phyloP scores from a whole-genome alignment of 2,329 filamentous ascomycete genomes.

The Fusarium siculi region DNA sequence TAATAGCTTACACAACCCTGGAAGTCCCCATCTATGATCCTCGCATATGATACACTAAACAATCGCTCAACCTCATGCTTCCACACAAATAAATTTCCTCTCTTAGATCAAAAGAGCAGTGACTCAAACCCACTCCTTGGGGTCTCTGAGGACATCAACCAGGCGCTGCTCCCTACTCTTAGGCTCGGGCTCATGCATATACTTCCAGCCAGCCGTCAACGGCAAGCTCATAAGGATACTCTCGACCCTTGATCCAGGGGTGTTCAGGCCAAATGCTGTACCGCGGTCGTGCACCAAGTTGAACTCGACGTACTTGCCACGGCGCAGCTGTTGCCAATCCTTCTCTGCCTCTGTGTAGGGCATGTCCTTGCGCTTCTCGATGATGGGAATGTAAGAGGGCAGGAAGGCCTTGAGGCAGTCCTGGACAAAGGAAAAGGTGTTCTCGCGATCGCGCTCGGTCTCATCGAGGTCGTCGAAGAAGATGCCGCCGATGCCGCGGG shows the following conservation, averaged over 20 bases:
- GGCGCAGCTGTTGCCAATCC: conserved; percentile 93
- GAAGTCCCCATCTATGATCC: conserved; percentile 35
- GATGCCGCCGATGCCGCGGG: conserved; percentile 90
- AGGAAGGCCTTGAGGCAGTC: conserved; percentile 88
- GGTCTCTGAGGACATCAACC: conserved; percentile 74
- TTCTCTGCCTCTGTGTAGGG: conserved; percentile 87
- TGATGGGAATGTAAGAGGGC: conserved; percentile 89
- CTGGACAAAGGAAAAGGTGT: conserved; percentile 88
- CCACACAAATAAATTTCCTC: conserved; percentile 5
- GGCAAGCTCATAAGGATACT: conserved; percentile 98
- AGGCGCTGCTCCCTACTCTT: conserved; percentile 82
- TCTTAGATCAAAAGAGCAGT: not conserved
- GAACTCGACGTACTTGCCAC: conserved; percentile 98
- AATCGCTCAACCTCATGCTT: conserved; percentile 25
- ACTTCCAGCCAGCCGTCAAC: conserved; percentile 91
- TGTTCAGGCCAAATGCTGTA: conserved; percentile 93
- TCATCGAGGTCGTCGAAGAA: conserved; percentile 99
- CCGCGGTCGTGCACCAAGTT: conserved; percentile 97
- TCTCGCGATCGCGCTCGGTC: conserved; percentile 85
- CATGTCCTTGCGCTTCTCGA: conserved; percentile 91
- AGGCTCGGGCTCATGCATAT: conserved; percentile 88
- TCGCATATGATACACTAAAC: conserved; percentile 38
- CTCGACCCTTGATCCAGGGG: conserved; percentile 90
- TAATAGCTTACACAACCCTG: conserved; percentile 25
- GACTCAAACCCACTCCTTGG: conserved; percentile 72